Conservation (phyloP, 192 early-diverging fungal species). For the Coemansia sp. region DNA sequence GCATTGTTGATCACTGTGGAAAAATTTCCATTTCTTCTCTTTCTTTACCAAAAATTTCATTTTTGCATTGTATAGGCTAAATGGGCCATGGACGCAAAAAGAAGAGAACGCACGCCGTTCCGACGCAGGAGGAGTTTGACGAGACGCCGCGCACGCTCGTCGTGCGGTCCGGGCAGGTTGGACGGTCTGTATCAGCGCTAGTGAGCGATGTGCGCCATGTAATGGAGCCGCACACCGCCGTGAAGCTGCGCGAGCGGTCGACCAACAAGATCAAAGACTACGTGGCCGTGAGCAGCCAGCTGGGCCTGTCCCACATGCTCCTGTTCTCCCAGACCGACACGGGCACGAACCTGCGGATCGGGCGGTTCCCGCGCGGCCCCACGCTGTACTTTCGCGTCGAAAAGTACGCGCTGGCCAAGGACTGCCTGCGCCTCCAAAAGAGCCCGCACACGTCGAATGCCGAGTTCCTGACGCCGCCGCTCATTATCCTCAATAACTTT, state of each 20-base stretch:
- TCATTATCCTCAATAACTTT: conserved; percentile 63
- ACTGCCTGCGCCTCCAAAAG: conserved; percentile 77
- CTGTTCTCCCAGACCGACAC: conserved; percentile 84
- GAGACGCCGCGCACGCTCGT: conserved; percentile 86
- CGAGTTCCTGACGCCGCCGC: conserved; percentile 76
- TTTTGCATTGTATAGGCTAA: neutral
- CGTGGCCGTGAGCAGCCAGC: conserved; percentile 76
- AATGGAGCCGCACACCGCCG: conserved; percentile 96
- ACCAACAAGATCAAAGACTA: conserved; percentile 94
- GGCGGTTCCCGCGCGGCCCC: conserved; percentile 86
- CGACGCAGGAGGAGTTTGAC: conserved; percentile 50
- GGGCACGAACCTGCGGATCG: conserved; percentile 81
- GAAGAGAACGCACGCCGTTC: conserved; percentile 52
- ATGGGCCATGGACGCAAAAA: conserved; percentile 48
- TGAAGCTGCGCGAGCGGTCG: conserved; percentile 83
- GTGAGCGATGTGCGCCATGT: conserved; percentile 80
- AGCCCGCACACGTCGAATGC: conserved; percentile 72
- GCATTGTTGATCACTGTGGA: too few species aligned
- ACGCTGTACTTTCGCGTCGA: conserved; percentile 85
- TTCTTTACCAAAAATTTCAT: too few species aligned
- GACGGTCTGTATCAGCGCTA: conserved; percentile 70
- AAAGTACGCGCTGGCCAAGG: conserved; percentile 78
- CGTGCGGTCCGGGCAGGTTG: conserved; percentile 83
- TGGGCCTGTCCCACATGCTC: conserved; percentile 85
- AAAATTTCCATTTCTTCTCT: too few species aligned